These are phyloP conservation scores for Achaetomiella virescens DNA, from an alignment of 495 filamentous ascomycete species.

Conservation along the genomic window DNA sequence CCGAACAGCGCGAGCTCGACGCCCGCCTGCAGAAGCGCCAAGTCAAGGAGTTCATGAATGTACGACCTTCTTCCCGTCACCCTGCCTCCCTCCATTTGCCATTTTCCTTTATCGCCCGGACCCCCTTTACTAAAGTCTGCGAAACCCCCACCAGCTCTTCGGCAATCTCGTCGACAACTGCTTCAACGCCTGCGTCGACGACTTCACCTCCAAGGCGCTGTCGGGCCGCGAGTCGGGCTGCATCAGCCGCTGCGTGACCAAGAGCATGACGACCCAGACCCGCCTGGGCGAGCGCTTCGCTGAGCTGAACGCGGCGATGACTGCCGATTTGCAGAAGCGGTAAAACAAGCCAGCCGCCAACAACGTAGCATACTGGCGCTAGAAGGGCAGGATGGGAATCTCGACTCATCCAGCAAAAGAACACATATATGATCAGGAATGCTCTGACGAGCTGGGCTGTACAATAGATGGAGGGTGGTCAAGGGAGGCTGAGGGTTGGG, in stretches of 20 bases:
- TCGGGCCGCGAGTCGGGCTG: conserved; percentile 80
- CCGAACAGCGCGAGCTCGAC: conserved; percentile 89
- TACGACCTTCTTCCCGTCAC: too few relatives aligned
- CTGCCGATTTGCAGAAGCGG: conserved; percentile 52
- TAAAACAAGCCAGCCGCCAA: too few relatives aligned
- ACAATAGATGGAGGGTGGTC: not conserved
- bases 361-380: not conserved
- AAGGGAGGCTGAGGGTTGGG: too few relatives aligned
- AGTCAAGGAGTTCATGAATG: conserved; percentile 97
- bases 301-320: conserved; percentile 87
- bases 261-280: conserved; percentile 82
- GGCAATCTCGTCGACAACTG: conserved; percentile 90
- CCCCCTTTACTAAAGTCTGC: conserved; percentile 1
- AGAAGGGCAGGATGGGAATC: not conserved
- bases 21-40: conserved; percentile 90
- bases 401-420: not conserved
- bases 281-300: conserved; percentile 86
- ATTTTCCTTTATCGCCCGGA: not conserved
- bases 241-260: conserved; percentile 88
- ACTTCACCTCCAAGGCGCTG: conserved; percentile 96
- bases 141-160: conserved; percentile 67
- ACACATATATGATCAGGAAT: too few relatives aligned
- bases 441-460: not conserved
- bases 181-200: conserved; percentile 94
- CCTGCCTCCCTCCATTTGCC: not conserved